A percentile compares a stretch with the other conserved stretches of the same genome.
phyloP scores from a whole-genome alignment of 345 rosid species.

The Camelina sativa region DNA sequence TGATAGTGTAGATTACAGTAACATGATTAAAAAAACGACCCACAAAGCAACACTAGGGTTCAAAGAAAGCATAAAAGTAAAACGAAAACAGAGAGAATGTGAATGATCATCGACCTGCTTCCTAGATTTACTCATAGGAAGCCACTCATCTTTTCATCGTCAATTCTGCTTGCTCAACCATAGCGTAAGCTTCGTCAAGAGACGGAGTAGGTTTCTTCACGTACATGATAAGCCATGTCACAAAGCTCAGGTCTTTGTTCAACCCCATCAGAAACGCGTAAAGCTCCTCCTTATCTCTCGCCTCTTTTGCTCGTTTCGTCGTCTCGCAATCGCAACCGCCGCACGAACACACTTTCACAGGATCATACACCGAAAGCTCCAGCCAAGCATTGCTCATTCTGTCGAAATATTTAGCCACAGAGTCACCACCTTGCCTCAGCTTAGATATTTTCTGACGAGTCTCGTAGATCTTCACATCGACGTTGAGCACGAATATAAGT shows the following conservation, averaged over 20 bases:
- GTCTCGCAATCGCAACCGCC: conserved; percentile 11
- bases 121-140: background rate
- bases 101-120: background rate
- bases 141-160: background rate
- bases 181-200: background rate
- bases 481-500: background rate
- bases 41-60: no score
- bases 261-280: conserved; percentile 20
- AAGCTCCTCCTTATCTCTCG: conserved; percentile 14
- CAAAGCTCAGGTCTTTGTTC: background rate
- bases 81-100: background rate
- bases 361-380: conserved; percentile 30
- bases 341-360: conserved; percentile 1
- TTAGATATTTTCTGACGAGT: background rate
- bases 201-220: background rate
- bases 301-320: background rate
- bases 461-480: background rate
- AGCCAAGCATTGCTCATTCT: background rate
- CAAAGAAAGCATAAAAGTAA: no score
- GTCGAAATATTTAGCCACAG: background rate
- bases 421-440: conserved; percentile 13
- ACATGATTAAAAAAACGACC: no score
- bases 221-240: background rate
- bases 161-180: background rate
- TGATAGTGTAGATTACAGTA: no score